Evolutionary conservation across 2,329 filamentous ascomycete species (phyloP).

Genomic region (Lojkania enalia): DNA sequence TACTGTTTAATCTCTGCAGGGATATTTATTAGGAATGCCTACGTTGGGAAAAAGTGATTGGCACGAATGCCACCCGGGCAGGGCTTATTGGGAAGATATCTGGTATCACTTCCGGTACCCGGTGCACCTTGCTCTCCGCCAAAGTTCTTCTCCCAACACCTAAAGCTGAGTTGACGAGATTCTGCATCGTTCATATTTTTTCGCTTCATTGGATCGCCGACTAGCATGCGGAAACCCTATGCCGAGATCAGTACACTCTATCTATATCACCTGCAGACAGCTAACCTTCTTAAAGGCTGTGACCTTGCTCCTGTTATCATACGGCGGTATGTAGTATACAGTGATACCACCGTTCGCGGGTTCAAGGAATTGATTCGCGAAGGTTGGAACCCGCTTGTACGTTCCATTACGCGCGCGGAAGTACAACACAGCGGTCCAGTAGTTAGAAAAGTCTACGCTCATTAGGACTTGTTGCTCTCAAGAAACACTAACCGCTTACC

Average conservation of each 20-base stretch:
- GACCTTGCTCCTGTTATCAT: constrained; percentile 14
- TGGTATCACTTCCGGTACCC: background rate
- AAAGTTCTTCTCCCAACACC: constrained; percentile 39
- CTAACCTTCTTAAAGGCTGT: constrained; percentile 15
- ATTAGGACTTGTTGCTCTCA: background rate
- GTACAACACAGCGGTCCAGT: constrained; percentile 16
- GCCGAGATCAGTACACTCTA: too few species aligned
- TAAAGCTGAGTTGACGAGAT: constrained; percentile 33
- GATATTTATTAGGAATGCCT: background rate
- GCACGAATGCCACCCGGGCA: constrained; percentile 47
- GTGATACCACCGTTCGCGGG: constrained; percentile 15
- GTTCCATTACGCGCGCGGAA: constrained; percentile 15
- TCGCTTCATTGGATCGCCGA: constrained; percentile 44
- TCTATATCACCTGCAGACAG: background rate
- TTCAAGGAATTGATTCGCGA: constrained; percentile 17
- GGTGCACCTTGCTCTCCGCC: background rate
- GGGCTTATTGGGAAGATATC: constrained; percentile 38
- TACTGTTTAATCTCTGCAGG: background rate
- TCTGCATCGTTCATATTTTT: constrained; percentile 39
- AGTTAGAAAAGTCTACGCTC: constrained; percentile 9
- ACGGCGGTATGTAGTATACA: constrained; percentile 17
- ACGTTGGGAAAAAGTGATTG: constrained; percentile 41
- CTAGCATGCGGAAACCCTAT: constrained; percentile 50
- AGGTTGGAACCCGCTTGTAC: constrained; percentile 13
- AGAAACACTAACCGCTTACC: background rate